Conservation (phyloP, 163 green algal genomes). For the Chloromonas sp. region DNA sequence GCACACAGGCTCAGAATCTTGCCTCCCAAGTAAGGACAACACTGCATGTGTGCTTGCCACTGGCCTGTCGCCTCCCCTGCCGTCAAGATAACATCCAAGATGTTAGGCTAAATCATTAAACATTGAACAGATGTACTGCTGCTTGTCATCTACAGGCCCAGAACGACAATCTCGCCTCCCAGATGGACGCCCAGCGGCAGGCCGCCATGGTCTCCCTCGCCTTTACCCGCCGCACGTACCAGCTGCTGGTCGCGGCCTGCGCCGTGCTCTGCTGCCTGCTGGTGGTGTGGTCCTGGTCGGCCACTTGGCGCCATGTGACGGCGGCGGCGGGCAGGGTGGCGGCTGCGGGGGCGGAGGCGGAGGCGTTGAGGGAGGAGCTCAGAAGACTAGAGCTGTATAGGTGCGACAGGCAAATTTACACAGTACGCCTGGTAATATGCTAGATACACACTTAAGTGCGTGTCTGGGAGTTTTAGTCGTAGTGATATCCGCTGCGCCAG, state of each 20-base stretch:
- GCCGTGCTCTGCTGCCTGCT: neutral
- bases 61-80: no score
- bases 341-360: neutral
- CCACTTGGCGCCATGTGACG: neutral
- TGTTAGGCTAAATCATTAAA: neutral
- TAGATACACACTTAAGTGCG: no score
- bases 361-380: constrained; percentile 10
- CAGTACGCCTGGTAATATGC: no score
- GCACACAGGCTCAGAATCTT: no score
- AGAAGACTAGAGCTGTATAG: constrained; percentile 18
- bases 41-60: no score
- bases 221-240: neutral
- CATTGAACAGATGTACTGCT: neutral
- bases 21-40: no score
- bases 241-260: neutral
- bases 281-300: neutral
- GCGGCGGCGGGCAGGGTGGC: neutral
- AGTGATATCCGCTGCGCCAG: no score
- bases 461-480: no score
- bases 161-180: neutral
- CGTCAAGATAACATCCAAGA: no score
- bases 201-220: neutral
- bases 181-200: neutral
- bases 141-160: constrained; percentile 4
- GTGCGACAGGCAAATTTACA: no score